These are phyloP conservation scores for Conidiobolus incongruus DNA, from an alignment of 371 early-diverging fungal genomes.

Conservation along the genomic window DNA sequence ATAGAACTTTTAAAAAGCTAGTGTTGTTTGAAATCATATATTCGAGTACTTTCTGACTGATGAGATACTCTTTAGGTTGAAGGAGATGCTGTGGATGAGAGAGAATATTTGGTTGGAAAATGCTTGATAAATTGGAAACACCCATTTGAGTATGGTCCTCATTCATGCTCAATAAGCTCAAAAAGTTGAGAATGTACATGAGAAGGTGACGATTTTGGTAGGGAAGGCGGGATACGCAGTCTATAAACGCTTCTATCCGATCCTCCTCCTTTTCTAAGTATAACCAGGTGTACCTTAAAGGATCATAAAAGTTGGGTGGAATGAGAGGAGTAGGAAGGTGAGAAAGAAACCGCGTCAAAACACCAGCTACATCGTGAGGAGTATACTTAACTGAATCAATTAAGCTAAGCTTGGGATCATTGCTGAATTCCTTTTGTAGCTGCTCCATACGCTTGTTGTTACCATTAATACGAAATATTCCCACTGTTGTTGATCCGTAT, in stretches of 20 bases:
- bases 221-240: slow-evolving; percentile 22
- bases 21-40: slow-evolving; percentile 25
- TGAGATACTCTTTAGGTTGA: slow-evolving; percentile 26
- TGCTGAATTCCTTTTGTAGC: slow-evolving; percentile 27
- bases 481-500: slow-evolving; percentile 6
- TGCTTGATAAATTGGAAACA: slow-evolving; percentile 23
- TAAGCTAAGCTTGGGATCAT: slow-evolving; percentile 13
- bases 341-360: slow-evolving; percentile 36
- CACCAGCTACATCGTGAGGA: slow-evolving; percentile 36
- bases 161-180: slow-evolving; percentile 21
- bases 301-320: slow-evolving; percentile 18
- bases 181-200: slow-evolving; percentile 28
- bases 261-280: slow-evolving; percentile 6
- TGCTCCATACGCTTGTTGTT: slow-evolving; percentile 29
- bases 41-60: slow-evolving; percentile 25
- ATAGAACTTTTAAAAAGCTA: too few species aligned
- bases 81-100: slow-evolving; percentile 27
- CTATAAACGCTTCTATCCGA: slow-evolving; percentile 23
- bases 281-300: slow-evolving; percentile 15
- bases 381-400: too few species aligned
- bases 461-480: slow-evolving; percentile 36
- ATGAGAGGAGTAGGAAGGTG: slow-evolving; percentile 34
- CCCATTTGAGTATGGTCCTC: slow-evolving; percentile 27
- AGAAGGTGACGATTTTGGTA: slow-evolving; percentile 24
- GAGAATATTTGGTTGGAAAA: slow-evolving; percentile 34